phyloP scores from a whole-genome alignment of 768 basidiomycete species.

The Podaxis sp. region DNA sequence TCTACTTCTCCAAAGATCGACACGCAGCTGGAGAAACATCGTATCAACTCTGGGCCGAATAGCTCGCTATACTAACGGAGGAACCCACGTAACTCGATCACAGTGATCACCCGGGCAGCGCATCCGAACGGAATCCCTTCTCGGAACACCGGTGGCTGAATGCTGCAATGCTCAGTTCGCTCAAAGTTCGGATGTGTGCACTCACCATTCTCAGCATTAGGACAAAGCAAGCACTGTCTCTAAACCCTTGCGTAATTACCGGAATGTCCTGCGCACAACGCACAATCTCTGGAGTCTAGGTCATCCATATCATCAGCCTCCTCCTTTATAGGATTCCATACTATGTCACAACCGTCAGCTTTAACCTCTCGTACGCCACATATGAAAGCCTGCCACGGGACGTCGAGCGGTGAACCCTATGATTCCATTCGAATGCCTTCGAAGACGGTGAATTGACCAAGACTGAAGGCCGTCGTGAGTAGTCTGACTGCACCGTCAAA shows the following conservation, averaged over 20 bases:
- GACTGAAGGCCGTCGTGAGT: constrained; percentile 1
- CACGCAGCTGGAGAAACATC: neutral
- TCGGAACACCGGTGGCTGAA: neutral
- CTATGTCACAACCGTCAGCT: neutral
- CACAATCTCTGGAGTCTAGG: neutral
- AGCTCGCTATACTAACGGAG: neutral
- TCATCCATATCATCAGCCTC: neutral
- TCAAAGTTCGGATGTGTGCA: neutral
- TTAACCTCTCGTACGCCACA: neutral
- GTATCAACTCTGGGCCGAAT: neutral
- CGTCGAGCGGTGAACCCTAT: neutral
- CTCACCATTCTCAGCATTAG: neutral
- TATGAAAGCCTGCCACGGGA: neutral
- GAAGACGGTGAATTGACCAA: neutral
- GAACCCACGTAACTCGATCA: neutral
- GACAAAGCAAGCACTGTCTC: neutral
- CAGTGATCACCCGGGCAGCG: neutral
- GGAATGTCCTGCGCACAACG: neutral
- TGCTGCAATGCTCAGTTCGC: neutral
- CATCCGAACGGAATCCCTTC: neutral
- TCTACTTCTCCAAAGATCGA: neutral
- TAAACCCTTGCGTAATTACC: neutral
- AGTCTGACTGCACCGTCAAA: neutral
- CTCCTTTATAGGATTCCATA: neutral
- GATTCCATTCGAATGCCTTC: neutral